Base-by-base conservation (phyloP, 2,329 filamentous ascomycete genomes). In the Pseudofabraea citricarpa region DNA sequence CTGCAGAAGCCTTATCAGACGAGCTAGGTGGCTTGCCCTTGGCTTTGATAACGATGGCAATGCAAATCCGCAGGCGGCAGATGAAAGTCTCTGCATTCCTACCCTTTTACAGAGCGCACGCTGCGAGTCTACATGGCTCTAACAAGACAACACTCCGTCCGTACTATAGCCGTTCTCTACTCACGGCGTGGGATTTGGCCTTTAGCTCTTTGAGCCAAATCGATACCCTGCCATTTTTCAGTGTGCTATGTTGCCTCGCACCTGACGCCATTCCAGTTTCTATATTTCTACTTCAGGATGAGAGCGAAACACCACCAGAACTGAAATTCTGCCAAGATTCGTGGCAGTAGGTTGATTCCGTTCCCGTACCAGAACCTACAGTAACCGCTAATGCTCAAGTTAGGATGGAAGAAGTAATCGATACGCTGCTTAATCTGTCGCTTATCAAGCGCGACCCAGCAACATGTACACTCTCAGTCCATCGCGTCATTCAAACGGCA, bases 21-120 rank as follows among this genome's bases (percentile, higher is more conserved):
- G 15, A 6, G 12, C 23, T 47, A 3, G 41, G 31, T 18, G 45
- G 45, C 13, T 41, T 41, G 4, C n/a, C 36, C 3, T 32, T 47
- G n/a, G 41, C 45, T 7, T n/a, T 47, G 15, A 18, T 7, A 6
- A 21, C 40, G 18, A 44, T 41, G 29, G 37, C 39, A 2, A 23
- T 23, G 6, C 45, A 47, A 18, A 39, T 47, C 6, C 10, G 16
- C 12, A 3, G 27, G 8, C 16, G 21, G 22, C n/a, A 13, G 13
- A 44, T 13, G 18, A 23, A 29, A 22, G 36, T 47, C n/a, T 6
- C 7, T 4, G 4, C 21, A 13, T 44, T 44, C 22, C 18, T 44
- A 19, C n/a, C 5, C 6, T 21, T 40, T 4, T 44, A 44, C 27
- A 13, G 24, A 24, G 35, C 6, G 13, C 16, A 44, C 29, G 13